Evolutionary conservation across 163 green algal genomes (phyloP).

Genomic region (Volvox carteri): DNA sequence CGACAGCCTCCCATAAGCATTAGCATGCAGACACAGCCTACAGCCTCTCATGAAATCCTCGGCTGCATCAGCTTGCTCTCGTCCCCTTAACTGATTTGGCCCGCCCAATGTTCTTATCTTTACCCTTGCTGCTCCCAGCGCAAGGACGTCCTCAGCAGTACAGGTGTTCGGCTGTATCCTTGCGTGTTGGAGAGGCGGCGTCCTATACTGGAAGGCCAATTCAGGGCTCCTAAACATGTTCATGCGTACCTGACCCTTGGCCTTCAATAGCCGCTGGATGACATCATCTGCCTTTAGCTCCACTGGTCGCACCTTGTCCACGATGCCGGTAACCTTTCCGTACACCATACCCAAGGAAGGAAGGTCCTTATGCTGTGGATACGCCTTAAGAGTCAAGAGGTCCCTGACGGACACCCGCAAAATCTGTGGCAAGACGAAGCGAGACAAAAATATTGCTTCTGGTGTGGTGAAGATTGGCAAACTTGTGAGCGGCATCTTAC

Average conservation of each 20-base stretch:
- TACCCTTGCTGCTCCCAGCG: too few species aligned
- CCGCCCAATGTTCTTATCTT: too few species aligned
- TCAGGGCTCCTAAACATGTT: neutral
- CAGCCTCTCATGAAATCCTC: too few species aligned
- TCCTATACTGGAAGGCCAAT: neutral
- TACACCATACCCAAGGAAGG: conserved; percentile 82
- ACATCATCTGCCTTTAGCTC: conserved; percentile 79
- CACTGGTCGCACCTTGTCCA: conserved; percentile 66
- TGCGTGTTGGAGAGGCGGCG: too few species aligned
- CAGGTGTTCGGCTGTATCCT: too few species aligned
- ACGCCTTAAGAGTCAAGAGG: conserved; percentile 67
- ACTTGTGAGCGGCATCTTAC: conserved; percentile 53
- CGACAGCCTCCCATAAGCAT: too few species aligned
- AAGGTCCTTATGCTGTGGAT: conserved; percentile 58
- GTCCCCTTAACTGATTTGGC: too few species aligned
- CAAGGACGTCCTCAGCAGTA: too few species aligned
- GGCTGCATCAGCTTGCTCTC: too few species aligned
- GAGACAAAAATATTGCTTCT: neutral
- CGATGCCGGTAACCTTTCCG: conserved; percentile 77
- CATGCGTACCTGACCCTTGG: conserved; percentile 73
- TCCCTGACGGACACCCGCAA: conserved; percentile 83
- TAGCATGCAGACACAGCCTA: too few species aligned
- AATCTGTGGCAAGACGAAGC: conserved; percentile 64
- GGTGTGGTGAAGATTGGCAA: neutral
- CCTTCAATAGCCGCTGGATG: conserved; percentile 76